Percentiles rank a stretch among this genome's conserved stretches.
Evolutionary conservation across 2,329 filamentous ascomycete species (phyloP).

Genomic region (Tympanopsis confertula): DNA sequence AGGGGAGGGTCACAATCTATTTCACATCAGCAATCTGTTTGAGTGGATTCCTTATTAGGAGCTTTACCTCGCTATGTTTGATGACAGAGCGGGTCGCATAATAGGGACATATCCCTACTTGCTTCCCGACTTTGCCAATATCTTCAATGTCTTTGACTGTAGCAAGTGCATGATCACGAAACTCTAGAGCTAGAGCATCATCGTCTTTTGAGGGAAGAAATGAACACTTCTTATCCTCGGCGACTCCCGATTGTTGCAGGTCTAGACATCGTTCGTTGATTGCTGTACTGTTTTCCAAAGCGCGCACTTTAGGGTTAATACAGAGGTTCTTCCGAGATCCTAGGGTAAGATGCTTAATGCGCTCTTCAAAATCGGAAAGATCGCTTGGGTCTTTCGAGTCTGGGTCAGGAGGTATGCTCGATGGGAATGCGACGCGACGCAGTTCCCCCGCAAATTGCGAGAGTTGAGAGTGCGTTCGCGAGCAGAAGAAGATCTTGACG

Average conservation of each 20-base stretch:
- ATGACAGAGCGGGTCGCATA: conserved; percentile 59
- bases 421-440: conserved; percentile 48
- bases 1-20: conserved; percentile 57
- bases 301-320: conserved; percentile 54
- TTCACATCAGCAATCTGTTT: background rate
- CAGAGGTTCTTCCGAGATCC: conserved; percentile 61
- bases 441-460: conserved; percentile 61
- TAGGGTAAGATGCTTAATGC: conserved; percentile 54
- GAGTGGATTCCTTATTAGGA: background rate
- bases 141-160: conserved; percentile 64
- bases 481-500: conserved; percentile 61
- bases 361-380: conserved; percentile 36
- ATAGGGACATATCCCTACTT: conserved; percentile 59
- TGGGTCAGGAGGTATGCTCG: conserved; percentile 29
- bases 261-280: conserved; percentile 65
- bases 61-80: conserved; percentile 39
- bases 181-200: conserved; percentile 43
- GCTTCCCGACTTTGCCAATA: conserved; percentile 47
- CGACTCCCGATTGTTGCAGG: conserved; percentile 43
- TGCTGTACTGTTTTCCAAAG: conserved; percentile 41
- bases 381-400: too few relatives aligned
- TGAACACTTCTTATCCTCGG: conserved; percentile 47
- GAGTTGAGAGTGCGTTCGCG: conserved; percentile 62
- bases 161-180: conserved; percentile 56
- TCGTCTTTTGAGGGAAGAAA: conserved; percentile 53